Evolutionary conservation across 2,329 filamentous ascomycete species (phyloP), one percentile per base, ranked within the genome.

Genomic region (Fusarium verticillioides): DNA sequence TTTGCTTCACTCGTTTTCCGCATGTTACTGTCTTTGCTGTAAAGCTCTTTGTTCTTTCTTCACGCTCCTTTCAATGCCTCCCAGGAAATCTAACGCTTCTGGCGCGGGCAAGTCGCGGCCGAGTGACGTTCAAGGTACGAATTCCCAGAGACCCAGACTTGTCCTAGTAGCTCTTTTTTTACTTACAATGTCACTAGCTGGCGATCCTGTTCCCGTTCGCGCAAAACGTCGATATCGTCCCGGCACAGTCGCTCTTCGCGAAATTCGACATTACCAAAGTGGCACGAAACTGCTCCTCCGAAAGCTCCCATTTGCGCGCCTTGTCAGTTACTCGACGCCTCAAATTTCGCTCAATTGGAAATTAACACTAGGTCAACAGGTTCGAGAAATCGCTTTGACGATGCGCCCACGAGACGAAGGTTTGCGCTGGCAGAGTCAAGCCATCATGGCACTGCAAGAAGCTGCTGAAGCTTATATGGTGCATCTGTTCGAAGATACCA

Each of bases 401-500:
- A 86, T 92, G 69, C 90, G 91, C 23, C 88, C 90, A 9, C 82
- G 83, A 40, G 90, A 89, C 67, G 86, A 90, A 64, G 92, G 94
- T 69, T 90, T 98, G 82, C 91, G 96, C 76, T 99, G 96, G 95
- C 96, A 98, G 85, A 97, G 94, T 60, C 96, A 97, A 78, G 96
- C 96, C 58, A 96, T 98, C 78, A 91, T 93, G 79, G 96, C 96
- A 18, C 88, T 98, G 6, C 96, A 98, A 84, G 96, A 98, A 86
- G 94, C 96, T 19, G 91, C 95, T n/a, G 96, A 98, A 85, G 96
- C 96, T 9, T 98, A 97, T 83, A 88, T 98, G 76, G 93, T 98
- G 66, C 95, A 97, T 80, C 87, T 98, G n/a, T 98, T 98, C 80
- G 95, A 98, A 68, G 81, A 83, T 59, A 82, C 82, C 40, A 98